Conservation (phyloP, 495 filamentous ascomycete species). For the Aspergillus conjunctus region DNA sequence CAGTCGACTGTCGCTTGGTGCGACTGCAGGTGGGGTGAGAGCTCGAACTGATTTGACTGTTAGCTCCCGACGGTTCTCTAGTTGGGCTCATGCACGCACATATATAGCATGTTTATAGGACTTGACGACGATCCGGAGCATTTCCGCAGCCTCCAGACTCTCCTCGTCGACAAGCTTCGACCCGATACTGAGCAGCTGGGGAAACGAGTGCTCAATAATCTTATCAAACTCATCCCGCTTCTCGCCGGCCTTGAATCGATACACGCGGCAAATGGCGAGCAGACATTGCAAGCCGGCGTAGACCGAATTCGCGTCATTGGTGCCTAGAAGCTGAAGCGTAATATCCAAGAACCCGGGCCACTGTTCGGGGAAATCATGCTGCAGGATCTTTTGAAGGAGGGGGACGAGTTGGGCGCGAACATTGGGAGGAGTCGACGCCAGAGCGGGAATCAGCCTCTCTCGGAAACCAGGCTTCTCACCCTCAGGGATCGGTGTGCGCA, state of each 20-base stretch:
- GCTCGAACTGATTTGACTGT: constrained; percentile 67
- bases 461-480: constrained; percentile 86
- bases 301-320: constrained; percentile 79
- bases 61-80: constrained; percentile 24
- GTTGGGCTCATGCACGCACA: constrained; percentile 55
- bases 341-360: constrained; percentile 94
- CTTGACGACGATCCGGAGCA: constrained; percentile 93
- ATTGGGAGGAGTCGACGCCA: constrained; percentile 75
- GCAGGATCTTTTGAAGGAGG: constrained; percentile 90
- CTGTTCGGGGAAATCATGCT: constrained; percentile 89
- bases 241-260: constrained; percentile 86
- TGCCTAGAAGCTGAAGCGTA: constrained; percentile 81
- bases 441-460: constrained; percentile 81
- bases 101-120: constrained; percentile 97
- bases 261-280: constrained; percentile 88
- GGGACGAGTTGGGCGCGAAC: constrained; percentile 90
- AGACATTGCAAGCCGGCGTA: constrained; percentile 94
- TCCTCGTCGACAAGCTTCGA: constrained; percentile 85
- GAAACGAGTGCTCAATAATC: constrained; percentile 89
- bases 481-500: constrained; percentile 73
- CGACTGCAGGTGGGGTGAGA: constrained; percentile 72
- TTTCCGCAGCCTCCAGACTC: constrained; percentile 91
- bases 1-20: constrained; percentile 86
- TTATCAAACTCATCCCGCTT: constrained; percentile 87
- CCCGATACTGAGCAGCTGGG: constrained; percentile 84